Evolutionary conservation across 1,139 yeast species (phyloP), one percentile per base, ranked within the genome.

Genomic region (Blastobotrys apis): DNA sequence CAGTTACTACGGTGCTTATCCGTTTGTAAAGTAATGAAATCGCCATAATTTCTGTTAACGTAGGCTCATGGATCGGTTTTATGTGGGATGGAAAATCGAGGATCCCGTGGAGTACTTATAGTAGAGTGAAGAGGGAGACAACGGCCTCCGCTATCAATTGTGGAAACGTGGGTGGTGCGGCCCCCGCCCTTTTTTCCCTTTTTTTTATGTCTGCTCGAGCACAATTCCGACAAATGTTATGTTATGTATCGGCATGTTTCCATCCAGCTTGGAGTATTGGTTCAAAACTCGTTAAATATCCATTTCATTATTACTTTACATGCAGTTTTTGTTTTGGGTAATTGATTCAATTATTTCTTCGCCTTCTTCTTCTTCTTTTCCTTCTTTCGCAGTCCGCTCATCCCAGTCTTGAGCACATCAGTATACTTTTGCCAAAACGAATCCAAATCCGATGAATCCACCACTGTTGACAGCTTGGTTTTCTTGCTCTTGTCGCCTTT

Each of bases 381-480:
- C 67, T 80, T 80, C 71, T 77, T 78, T 52, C 73, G 69, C 58
- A 81, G 67, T 3, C 85, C 84, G 8, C 68, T 66, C 62, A 78
- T 74, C 4, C 82, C 87, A 23, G 68, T 60, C 60, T 84, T 84
- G 47, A 84, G 71, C 0, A 75, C 75, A 37, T 76, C 79, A 1
- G 84, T 68, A 61, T 84, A 85, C 33, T 77, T 78, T 32, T 65
- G 63, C 94, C 94, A 85, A 59, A 85, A 85, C 50, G 67, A 66
- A 48, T 80, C 84, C 53, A 85, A 67, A 16, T 73, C 67, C 3
- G 69, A 73, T 0, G 76, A 65, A 34, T 73, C 74, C 23, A 86
- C 86, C 17, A 79, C 75, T 0, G 95, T 84, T 6, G 85, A 76
- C 37, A 78, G 62, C 58, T 81, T 82, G 33, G 62, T 56, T 58